Evolutionary conservation across 108 stramenopile genomes (phyloP), one percentile per base, ranked within the genome.

Genomic region (Fistulifera pelliculosa): DNA sequence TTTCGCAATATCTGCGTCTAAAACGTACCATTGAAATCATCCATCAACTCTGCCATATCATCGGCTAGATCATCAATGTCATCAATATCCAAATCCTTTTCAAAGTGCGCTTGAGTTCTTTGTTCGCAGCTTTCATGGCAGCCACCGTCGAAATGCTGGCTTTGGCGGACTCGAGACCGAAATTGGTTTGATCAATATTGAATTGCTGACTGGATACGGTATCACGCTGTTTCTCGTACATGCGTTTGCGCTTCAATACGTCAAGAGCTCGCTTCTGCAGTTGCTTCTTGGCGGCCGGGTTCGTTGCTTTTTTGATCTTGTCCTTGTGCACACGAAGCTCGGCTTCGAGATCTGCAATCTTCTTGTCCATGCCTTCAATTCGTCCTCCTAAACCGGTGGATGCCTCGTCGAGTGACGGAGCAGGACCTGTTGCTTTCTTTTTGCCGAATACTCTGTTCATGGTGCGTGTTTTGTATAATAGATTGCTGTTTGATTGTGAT

Each of bases 211-310:
- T 90, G 12, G 85, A 82, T 41, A 95, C 63, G 66, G 88, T 90
- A 61, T 98, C 98, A 27, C 98, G 76, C 71, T 98, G 96, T 52
- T 81, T 65, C 67, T 98, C 96, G 70, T 97, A 98, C 96, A 97
- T 97, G 43, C 84, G 75, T 66, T 98, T 98, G 16, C 96, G 82
- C 66, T 95, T 96, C 38, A 98, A 65, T 11, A 90, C 75, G 41
- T 87, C 93, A 85, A 96, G 76, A 53, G 93, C 95, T 23, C 95
- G 85, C 55, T 92, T 92, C 59, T 85, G 87, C 1, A 89, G 49
- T 28, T 69, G 58, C 47, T 87, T 71, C 49, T 86, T 85, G 38
- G 83, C 85, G 21, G 77, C 80, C 0, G 83, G 70, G 53, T 71
- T 85, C 31, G 61, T 78, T 8, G 87, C 62, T 17, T 75, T 85